Conservation (phyloP, 345 rosid species). For the Conringia planisiliqua region DNA sequence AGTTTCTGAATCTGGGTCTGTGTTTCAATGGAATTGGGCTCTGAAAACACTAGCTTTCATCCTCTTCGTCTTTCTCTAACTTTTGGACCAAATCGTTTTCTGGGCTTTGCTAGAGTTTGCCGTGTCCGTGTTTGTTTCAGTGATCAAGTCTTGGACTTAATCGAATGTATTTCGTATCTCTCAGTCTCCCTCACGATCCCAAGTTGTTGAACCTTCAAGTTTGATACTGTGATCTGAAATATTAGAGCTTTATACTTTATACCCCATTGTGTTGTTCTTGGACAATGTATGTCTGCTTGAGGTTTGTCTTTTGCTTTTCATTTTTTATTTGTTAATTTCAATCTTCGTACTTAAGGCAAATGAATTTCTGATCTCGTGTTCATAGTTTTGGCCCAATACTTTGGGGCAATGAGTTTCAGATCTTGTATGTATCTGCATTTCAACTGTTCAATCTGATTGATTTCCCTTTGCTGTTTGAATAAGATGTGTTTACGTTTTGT, state of each 20-base stretch:
- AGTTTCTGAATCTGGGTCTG: conserved; percentile 26
- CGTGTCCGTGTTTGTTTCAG: conserved; percentile 24
- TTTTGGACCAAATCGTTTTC: neutral
- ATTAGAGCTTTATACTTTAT: neutral
- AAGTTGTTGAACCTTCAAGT: neutral
- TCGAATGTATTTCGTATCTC: conserved; percentile 1
- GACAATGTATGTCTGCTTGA: conserved; percentile 24
- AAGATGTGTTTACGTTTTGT: conserved; percentile 10
- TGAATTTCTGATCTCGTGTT: neutral
- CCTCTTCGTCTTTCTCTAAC: neutral
- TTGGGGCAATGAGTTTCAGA: conserved; percentile 12
- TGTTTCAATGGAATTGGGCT: conserved; percentile 16
- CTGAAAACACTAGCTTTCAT: conserved; percentile 10
- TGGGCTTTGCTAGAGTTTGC: conserved; percentile 28
- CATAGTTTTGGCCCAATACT: neutral
- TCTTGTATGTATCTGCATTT: conserved; percentile 17
- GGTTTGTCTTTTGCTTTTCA: neutral
- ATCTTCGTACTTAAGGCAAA: neutral
- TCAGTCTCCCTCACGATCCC: conserved; percentile 2
- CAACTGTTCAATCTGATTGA: neutral
- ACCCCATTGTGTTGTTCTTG: conserved; percentile 10
- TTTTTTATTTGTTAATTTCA: neutral
- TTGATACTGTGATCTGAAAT: conserved; percentile 19
- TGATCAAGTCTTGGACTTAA: conserved; percentile 22
- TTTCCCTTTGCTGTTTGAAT: conserved; percentile 1